Evolutionary conservation across 2,329 filamentous ascomycete genomes (phyloP).

Genomic region (Leptosphaerulina australis): DNA sequence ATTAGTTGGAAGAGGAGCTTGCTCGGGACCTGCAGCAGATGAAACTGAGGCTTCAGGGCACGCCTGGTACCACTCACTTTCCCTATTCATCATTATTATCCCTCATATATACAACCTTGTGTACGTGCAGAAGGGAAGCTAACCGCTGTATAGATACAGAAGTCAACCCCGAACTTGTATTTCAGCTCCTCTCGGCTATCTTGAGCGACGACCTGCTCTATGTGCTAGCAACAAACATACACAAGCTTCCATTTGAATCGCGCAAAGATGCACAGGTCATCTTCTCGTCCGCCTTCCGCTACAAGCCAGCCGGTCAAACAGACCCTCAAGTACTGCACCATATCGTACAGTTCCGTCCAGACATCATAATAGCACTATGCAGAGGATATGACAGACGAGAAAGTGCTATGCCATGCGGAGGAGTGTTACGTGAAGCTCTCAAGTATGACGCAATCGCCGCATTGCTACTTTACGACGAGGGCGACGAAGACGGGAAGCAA

Average conservation of each 20-base stretch:
- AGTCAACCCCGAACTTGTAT: constrained; percentile 83
- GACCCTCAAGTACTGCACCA: constrained; percentile 88
- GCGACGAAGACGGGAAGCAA: constrained; percentile 71
- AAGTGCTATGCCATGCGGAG: constrained; percentile 88
- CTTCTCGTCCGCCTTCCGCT: constrained; percentile 93
- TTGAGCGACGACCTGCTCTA: constrained; percentile 90
- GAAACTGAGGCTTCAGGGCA: constrained; percentile 92
- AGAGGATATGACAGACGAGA: constrained; percentile 88
- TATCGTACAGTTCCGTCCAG: constrained; percentile 82
- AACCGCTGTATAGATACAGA: constrained; percentile 73
- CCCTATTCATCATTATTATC: not conserved
- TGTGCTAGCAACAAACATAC: constrained; percentile 79
- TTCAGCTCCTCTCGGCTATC: constrained; percentile 80
- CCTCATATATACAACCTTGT: not conserved
- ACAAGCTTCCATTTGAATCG: constrained; percentile 90
- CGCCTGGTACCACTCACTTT: constrained; percentile 67
- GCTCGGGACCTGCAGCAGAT: constrained; percentile 86
- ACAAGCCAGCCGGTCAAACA: constrained; percentile 72
- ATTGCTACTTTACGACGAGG: constrained; percentile 91
- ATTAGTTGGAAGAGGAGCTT: constrained; percentile 80
- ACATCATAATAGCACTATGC: constrained; percentile 86
- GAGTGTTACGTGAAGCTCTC: constrained; percentile 83
- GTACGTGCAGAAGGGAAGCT: not conserved
- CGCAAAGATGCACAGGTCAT: constrained; percentile 95
- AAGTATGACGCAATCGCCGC: constrained; percentile 92